Conservation (phyloP, 2,329 filamentous ascomycete genomes). For the Stemphylium beticola region DNA sequence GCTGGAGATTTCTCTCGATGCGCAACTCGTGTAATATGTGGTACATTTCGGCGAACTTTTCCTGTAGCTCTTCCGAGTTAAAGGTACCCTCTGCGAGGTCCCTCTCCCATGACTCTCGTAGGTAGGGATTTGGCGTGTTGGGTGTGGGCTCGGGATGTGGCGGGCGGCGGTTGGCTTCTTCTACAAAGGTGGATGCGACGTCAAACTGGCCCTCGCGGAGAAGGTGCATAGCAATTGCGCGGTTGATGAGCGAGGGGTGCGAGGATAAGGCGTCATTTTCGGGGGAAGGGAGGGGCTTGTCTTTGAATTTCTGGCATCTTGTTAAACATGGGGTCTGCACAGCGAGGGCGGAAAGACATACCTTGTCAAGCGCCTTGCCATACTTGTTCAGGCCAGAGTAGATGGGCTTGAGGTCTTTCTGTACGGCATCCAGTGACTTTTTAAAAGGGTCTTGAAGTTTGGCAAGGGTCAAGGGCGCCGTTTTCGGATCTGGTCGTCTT, state of each 20-base stretch:
- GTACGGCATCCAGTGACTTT: conserved; percentile 78
- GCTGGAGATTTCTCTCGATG: conserved; percentile 71
- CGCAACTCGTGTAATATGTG: conserved; percentile 81
- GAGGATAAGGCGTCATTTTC: conserved; percentile 81
- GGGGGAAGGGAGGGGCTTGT: conserved; percentile 72
- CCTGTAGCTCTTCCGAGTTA: conserved; percentile 72
- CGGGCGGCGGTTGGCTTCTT: conserved; percentile 66
- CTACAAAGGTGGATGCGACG: conserved; percentile 83
- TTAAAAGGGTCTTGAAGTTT: conserved; percentile 88
- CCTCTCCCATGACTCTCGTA: conserved; percentile 46
- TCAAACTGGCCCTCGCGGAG: conserved; percentile 92
- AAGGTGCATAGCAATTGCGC: conserved; percentile 95
- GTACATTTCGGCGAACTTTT: conserved; percentile 89
- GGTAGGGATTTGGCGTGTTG: conserved; percentile 44
- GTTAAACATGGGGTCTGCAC: conserved; percentile 13
- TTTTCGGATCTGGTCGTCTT: conserved; percentile 64
- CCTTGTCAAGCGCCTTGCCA: conserved; percentile 83
- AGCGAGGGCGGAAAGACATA: conserved; percentile 44
- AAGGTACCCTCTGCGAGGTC: conserved; percentile 63
- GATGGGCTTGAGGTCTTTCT: conserved; percentile 80
- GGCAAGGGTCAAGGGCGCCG: conserved; percentile 75
- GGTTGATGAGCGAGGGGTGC: conserved; percentile 80
- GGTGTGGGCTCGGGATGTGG: conserved; percentile 48
- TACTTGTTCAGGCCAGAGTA: conserved; percentile 84
- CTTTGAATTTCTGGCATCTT: conserved; percentile 61